Conservation (phyloP, 2,329 filamentous ascomycete genomes). For the Neonectria ditissima region DNA sequence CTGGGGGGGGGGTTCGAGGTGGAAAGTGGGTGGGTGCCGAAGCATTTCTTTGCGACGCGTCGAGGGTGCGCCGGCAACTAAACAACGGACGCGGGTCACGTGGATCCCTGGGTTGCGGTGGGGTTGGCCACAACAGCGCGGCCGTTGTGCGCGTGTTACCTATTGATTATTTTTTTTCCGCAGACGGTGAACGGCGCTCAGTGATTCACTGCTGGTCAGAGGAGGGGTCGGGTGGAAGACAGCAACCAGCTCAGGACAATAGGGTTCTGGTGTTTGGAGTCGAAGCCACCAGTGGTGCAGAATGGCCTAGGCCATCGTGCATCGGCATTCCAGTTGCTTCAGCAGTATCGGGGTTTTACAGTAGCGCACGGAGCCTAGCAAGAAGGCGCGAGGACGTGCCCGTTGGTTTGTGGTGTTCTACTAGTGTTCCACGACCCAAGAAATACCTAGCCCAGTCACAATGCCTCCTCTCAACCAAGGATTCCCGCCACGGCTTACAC, state of each 20-base stretch:
- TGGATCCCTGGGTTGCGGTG: constrained; percentile 9
- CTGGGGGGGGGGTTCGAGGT: constrained; percentile 9
- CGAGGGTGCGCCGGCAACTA: constrained; percentile 8
- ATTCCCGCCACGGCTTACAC: constrained; percentile 13
- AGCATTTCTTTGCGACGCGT: constrained; percentile 30
- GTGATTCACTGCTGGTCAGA: neutral
- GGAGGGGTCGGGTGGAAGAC: too few relatives aligned
- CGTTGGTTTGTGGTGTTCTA: neutral
- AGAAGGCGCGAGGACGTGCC: too few relatives aligned
- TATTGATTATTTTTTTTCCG: neutral
- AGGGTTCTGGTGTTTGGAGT: neutral
- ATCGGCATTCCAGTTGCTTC: neutral
- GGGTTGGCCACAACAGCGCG: neutral
- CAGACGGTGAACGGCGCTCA: neutral
- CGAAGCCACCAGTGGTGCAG: neutral
- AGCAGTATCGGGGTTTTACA: neutral
- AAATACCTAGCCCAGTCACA: neutral
- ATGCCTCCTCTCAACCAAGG: neutral
- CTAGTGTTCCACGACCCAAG: neutral
- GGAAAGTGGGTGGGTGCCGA: constrained; percentile 24
- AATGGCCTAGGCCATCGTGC: too few relatives aligned
- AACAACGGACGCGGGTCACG: constrained; percentile 29
- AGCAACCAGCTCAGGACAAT: neutral
- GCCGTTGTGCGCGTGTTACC: neutral
- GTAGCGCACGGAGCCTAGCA: neutral